phyloP scores from a whole-genome alignment of 2,329 filamentous ascomycete species.

The Colletotrichum orchidophilum region DNA sequence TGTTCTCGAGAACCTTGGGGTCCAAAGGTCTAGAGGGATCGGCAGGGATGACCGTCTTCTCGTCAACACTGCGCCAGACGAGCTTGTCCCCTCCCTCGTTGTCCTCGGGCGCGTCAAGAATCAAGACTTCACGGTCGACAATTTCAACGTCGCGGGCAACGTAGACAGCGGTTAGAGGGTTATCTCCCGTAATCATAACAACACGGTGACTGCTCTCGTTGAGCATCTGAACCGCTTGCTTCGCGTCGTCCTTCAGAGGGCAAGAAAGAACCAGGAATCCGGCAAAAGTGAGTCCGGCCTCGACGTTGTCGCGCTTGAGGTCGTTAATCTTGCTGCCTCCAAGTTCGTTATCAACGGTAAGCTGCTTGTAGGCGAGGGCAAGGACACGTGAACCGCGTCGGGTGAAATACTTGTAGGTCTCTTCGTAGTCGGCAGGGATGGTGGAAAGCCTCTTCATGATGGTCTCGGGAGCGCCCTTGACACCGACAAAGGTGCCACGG shows the following conservation, averaged over 20 bases:
- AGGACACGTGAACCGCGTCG: constrained; percentile 94
- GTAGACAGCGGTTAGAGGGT: constrained; percentile 94
- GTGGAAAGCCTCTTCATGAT: constrained; percentile 91
- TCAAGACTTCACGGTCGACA: constrained; percentile 93
- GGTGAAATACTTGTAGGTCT: constrained; percentile 98
- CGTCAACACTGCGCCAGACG: constrained; percentile 95
- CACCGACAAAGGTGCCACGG: constrained; percentile 89
- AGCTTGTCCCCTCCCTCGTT: constrained; percentile 82
- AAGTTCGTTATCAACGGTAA: constrained; percentile 83
- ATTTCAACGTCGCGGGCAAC: constrained; percentile 97
- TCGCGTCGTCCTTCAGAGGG: constrained; percentile 94
- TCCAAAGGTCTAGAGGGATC: constrained; percentile 86
- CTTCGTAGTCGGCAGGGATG: constrained; percentile 89
- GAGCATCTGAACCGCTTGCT: constrained; percentile 93
- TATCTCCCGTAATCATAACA: constrained; percentile 99
- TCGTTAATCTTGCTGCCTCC: constrained; percentile 89
- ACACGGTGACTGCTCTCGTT: constrained; percentile 99
- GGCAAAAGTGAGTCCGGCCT: constrained; percentile 85
- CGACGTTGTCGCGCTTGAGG: constrained; percentile 91
- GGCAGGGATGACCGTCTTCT: constrained; percentile 85
- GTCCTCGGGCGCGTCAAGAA: constrained; percentile 93
- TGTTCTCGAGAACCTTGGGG: constrained; percentile 79
- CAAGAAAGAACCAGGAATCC: constrained; percentile 96
- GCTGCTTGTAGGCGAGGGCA: constrained; percentile 91
- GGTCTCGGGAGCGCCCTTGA: constrained; percentile 97